Conservation (phyloP, 768 basidiomycete genomes). For the Cyathus striatus region DNA sequence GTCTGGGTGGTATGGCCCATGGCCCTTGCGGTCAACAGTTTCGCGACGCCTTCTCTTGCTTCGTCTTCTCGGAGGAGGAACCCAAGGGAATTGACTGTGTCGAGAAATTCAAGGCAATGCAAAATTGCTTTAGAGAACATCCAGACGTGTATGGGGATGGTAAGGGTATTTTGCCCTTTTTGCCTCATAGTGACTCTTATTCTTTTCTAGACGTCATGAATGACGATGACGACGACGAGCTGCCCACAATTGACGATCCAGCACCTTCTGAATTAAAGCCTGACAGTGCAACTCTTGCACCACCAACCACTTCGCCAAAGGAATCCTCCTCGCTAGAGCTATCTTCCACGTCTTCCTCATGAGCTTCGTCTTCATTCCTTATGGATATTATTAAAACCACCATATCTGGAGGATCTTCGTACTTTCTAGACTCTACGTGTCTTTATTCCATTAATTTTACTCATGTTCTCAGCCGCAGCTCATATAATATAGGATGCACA, state of each 20-base stretch:
- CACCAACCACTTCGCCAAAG: constrained; percentile 7
- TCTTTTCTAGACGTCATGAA: constrained; percentile 55
- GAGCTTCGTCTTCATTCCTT: not conserved
- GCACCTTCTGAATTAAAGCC: not conserved
- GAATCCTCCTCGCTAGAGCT: not conserved
- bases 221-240: constrained; percentile 46
- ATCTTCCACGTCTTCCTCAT: not conserved
- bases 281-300: not conserved
- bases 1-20: constrained; percentile 97
- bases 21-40: constrained; percentile 94
- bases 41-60: constrained; percentile 94
- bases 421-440: constrained; percentile 5
- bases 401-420: constrained; percentile 6
- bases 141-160: constrained; percentile 96
- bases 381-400: constrained; percentile 6
- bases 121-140: constrained; percentile 93
- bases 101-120: constrained; percentile 97
- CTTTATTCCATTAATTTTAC: constrained; percentile 3
- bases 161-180: constrained; percentile 37
- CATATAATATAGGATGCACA: too few relatives aligned
- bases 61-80: constrained; percentile 89
- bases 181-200: not conserved
- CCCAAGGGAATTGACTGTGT: constrained; percentile 98
- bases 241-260: constrained; percentile 2
- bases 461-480: too few relatives aligned